phyloP scores from a whole-genome alignment of 768 basidiomycete genomes.

The Hericium coralloides region DNA sequence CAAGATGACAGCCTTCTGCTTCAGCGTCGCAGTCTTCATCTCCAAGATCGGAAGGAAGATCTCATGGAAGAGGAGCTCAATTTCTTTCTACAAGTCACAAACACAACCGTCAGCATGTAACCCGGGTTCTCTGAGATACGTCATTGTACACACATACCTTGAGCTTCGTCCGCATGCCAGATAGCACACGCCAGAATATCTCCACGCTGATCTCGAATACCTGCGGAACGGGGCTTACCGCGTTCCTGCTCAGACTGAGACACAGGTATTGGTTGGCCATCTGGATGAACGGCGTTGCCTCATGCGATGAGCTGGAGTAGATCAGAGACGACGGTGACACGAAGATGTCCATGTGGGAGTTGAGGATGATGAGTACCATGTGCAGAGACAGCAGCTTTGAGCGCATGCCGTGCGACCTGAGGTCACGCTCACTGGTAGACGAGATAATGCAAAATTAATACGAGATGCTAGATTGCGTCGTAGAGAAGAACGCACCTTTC shows the following conservation, averaged over 20 bases:
- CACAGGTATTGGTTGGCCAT: slow-evolving; percentile 96
- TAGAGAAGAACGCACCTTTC: slow-evolving; percentile 59
- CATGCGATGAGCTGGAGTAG: slow-evolving; percentile 81
- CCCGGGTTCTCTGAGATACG: background rate
- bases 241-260: slow-evolving; percentile 86
- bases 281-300: slow-evolving; percentile 84
- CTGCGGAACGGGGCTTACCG: slow-evolving; percentile 89
- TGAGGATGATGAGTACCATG: slow-evolving; percentile 84
- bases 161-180: slow-evolving; percentile 88
- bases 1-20: slow-evolving; percentile 90
- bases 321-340: slow-evolving; percentile 85
- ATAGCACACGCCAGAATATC: slow-evolving; percentile 95
- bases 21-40: slow-evolving; percentile 92
- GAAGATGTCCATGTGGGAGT: slow-evolving; percentile 86
- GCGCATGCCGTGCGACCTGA: slow-evolving; percentile 94
- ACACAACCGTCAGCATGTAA: background rate
- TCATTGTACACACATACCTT: slow-evolving; percentile 52
- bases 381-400: slow-evolving; percentile 93
- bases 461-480: background rate
- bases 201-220: slow-evolving; percentile 98
- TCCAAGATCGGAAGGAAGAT: slow-evolving; percentile 98
- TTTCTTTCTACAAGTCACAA: slow-evolving; percentile 72
- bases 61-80: slow-evolving; percentile 95
- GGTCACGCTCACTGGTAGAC: slow-evolving; percentile 73
- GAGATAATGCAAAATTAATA: slow-evolving; percentile 8